phyloP scores from a whole-genome alignment of 1,284 basidiomycete genomes.

The Apiotrichum porosum region DNA sequence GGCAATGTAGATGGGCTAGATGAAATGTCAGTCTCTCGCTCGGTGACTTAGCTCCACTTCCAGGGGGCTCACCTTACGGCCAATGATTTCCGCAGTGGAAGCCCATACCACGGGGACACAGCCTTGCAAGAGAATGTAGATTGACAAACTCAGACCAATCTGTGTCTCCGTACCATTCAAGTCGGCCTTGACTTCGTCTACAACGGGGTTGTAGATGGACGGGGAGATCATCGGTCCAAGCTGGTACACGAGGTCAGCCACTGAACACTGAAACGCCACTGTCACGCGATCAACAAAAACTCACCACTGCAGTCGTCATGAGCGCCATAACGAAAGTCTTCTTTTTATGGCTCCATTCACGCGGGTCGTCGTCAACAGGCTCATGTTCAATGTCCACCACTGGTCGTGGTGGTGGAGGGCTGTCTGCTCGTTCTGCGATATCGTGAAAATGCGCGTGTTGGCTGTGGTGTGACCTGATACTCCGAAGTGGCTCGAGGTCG shows the following conservation, averaged over 20 bases:
- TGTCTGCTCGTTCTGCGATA: constrained; percentile 3
- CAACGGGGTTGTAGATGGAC: constrained; percentile 47
- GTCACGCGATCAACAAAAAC: no score
- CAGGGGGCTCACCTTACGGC: constrained; percentile 60
- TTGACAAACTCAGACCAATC: constrained; percentile 66
- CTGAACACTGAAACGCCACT: no score
- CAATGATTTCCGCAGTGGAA: constrained; percentile 64
- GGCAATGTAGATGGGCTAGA: constrained; percentile 61
- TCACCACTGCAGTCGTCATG: constrained; percentile 36
- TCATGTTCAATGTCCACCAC: constrained; percentile 61
- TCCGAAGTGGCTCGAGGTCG: neutral
- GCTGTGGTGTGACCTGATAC: neutral
- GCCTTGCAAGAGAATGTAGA: constrained; percentile 63
- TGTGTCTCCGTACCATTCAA: constrained; percentile 62
- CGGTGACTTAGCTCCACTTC: neutral
- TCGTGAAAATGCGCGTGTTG: constrained; percentile 24
- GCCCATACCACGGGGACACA: constrained; percentile 41
- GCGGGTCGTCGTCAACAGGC: constrained; percentile 69
- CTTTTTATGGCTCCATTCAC: constrained; percentile 62
- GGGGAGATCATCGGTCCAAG: constrained; percentile 64
- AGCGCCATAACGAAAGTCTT: constrained; percentile 53
- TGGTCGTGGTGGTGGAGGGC: neutral
- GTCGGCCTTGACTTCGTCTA: constrained; percentile 61
- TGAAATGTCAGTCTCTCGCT: no score
- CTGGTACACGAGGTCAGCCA: no score